phyloP scores from a whole-genome alignment of 2,329 filamentous ascomycete genomes.

The Paracamarosporium sp. region DNA sequence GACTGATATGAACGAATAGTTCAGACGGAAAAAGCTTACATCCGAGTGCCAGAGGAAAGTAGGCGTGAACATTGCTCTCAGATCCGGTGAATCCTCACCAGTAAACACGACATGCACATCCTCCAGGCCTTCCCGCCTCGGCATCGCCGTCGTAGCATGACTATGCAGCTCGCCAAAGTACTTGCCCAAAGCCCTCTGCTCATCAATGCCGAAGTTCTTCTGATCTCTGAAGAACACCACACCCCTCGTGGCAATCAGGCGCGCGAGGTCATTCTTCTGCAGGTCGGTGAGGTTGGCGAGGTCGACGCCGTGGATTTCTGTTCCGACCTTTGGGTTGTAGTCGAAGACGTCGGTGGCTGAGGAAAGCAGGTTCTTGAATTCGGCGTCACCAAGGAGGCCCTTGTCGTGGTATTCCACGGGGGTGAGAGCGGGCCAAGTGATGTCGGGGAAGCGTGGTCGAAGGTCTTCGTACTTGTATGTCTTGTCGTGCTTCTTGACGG shows the following conservation, averaged over 20 bases:
- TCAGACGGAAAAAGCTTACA: conserved; percentile 41
- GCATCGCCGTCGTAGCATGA: conserved; percentile 62
- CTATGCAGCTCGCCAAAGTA: conserved; percentile 63
- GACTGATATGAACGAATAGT: background rate
- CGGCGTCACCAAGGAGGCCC: conserved; percentile 60
- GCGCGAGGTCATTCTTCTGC: conserved; percentile 62
- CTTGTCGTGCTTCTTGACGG: conserved; percentile 52
- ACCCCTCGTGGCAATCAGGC: conserved; percentile 60
- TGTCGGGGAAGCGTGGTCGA: conserved; percentile 59
- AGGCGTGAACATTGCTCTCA: conserved; percentile 61
- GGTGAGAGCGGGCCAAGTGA: conserved; percentile 59
- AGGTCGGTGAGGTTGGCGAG: conserved; percentile 57
- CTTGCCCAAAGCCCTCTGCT: conserved; percentile 58
- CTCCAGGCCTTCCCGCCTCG: conserved; percentile 57
- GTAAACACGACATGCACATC: conserved; percentile 65
- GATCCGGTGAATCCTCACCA: conserved; percentile 60
- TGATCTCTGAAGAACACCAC: conserved; percentile 66
- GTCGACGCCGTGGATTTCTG: conserved; percentile 60
- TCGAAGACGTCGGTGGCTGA: conserved; percentile 63
- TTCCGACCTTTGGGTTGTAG: conserved; percentile 63
- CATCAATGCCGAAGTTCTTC: conserved; percentile 60
- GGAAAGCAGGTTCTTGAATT: conserved; percentile 60
- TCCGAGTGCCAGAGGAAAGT: conserved; percentile 64
- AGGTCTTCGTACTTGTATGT: conserved; percentile 61
- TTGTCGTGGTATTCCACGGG: conserved; percentile 61